Base-by-base conservation (phyloP, 2,329 filamentous ascomycete genomes). In the Aureobasidium lini region DNA sequence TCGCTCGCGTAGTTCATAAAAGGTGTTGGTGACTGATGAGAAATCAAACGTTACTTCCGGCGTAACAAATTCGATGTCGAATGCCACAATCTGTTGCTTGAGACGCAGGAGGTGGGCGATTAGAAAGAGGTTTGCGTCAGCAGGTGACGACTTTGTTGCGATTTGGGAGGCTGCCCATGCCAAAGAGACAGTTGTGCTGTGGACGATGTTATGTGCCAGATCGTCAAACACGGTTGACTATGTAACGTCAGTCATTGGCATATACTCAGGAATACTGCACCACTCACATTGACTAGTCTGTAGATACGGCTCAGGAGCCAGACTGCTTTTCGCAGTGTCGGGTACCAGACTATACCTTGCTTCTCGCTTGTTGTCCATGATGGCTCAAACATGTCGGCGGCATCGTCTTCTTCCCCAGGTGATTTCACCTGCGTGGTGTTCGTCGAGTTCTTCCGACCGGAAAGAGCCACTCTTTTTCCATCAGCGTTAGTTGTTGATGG, bases 1-100 rank as follows among this genome's bases (percentile, higher is more conserved):
- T 34, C 84, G 79, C 59, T 84, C 81, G 42, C 84, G 81, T 3
- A 88, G 76, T 66, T 87, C 84, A 77, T 82, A 86, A 71, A 88
- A 87, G 1, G 85, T 86, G 63, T 77, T 83, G 5, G 83, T 84
- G 11, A 87, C 75, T 52, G 78, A 80, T n/a, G 83, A 84, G 69
- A 87, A 86, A 71, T 87, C 84, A 69, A 87, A 80, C 13, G 81
- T 80, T 49, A 87, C 76, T 62, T 87, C 84, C 4, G 84, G 84
- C 2, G 82, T 81, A 18, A 86, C 82, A 66, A 82, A 87, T 69
- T 87, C 92, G 65, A 99, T 96, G 75, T 99, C 94, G 62, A 99
- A 91, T 9, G 92, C 92, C 29, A 99, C 86, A 54, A 99, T 88
- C 71, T 96, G 90, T 70, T 96, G 95, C 73, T 97, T 97, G 54